Percentiles rank a stretch among this genome's conserved stretches.
These are phyloP conservation scores for Scedosporium minutisporum DNA, from an alignment of 2,329 filamentous ascomycete genomes.

Conservation along the genomic window DNA sequence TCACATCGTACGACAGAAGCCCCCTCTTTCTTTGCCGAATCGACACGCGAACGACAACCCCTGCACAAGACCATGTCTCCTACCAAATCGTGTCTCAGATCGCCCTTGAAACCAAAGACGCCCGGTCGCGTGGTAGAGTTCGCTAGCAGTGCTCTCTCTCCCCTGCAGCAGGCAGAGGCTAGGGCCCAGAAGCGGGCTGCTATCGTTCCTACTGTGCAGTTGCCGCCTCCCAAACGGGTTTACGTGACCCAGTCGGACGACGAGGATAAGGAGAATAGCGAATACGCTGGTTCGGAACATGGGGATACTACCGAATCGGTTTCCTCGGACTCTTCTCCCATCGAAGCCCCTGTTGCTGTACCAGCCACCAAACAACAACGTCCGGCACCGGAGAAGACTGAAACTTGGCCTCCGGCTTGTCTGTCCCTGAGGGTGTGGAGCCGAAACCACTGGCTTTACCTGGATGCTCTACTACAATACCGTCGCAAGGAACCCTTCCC, in stretches of 20 bases:
- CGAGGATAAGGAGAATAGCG: slow-evolving; percentile 23
- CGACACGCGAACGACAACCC: slow-evolving; percentile 27
- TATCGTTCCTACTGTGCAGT: slow-evolving; percentile 21
- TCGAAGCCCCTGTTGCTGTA: neutral
- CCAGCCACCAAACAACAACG: neutral
- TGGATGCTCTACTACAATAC: slow-evolving; percentile 42
- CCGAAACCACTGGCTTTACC: slow-evolving; percentile 41
- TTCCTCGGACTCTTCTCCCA: neutral
- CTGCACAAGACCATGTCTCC: slow-evolving; percentile 45
- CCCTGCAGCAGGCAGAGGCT: slow-evolving; percentile 26
- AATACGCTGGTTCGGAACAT: slow-evolving; percentile 13
- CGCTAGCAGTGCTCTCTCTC: slow-evolving; percentile 39
- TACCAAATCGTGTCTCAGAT: slow-evolving; percentile 46
- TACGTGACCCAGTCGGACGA: slow-evolving; percentile 7
- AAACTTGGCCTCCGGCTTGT: slow-evolving; percentile 2
- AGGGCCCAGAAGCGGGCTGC: neutral
- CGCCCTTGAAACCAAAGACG: slow-evolving; percentile 47
- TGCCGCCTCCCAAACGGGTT: slow-evolving; percentile 5
- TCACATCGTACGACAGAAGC: neutral
- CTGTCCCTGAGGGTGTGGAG: slow-evolving; percentile 38
- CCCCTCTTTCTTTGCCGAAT: neutral
- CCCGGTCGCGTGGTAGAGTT: slow-evolving; percentile 51
- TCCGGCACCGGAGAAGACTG: neutral
- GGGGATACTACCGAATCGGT: neutral
- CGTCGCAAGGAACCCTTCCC: slow-evolving; percentile 31